Evolutionary conservation across 2,329 filamentous ascomycete genomes (phyloP), one percentile per base, ranked within the genome.

Genomic region (Metarhizium brunneum): DNA sequence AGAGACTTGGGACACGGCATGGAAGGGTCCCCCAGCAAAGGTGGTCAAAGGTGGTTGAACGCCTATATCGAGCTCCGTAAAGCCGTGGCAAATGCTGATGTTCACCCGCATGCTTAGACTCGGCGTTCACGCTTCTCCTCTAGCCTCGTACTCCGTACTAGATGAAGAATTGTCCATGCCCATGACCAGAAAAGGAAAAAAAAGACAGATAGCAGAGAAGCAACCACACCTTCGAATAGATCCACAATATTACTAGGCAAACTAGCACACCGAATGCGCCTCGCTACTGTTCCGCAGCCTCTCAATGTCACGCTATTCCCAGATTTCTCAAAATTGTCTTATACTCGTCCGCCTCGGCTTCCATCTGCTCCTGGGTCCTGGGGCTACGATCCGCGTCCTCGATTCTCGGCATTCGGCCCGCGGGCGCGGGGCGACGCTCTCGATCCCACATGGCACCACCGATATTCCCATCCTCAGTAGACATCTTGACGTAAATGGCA

Each of bases 381-480:
- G 88, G 78, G 68, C 77, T 75, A 62, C 92, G 80, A 59, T 81
- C 79, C 54, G 82, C 80, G 61, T 91, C 86, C 71, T 92, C 88
- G 10, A 91, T 84, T 43, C 76, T 77, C 0, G 86, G 84, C 65
- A 94, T 89, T 25, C 65, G 72, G 54, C 84, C 78, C 18, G 75
- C 72, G 10, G 82, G 73, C 68, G 71, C 64, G 18, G 82, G 79
- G 59, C 60, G 54, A 8, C 79, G 66, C 36, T 65, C 61, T 25
- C 56, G 63, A 58, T 88, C 83, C 75, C 79, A 82, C 63, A 92
- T 75, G 54, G 85, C 85, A 42, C 79, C 82, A 6, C 86, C 88
- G 14, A 97, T 76, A 72, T 97, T 88, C 0, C 92, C 92, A 60
- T 90, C 87, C 71, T 95, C 88, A 32, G 81, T 82, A 65, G 95